These are phyloP conservation scores for Cercospora sojina DNA, from an alignment of 2,329 filamentous ascomycete species.

Conservation along the genomic window DNA sequence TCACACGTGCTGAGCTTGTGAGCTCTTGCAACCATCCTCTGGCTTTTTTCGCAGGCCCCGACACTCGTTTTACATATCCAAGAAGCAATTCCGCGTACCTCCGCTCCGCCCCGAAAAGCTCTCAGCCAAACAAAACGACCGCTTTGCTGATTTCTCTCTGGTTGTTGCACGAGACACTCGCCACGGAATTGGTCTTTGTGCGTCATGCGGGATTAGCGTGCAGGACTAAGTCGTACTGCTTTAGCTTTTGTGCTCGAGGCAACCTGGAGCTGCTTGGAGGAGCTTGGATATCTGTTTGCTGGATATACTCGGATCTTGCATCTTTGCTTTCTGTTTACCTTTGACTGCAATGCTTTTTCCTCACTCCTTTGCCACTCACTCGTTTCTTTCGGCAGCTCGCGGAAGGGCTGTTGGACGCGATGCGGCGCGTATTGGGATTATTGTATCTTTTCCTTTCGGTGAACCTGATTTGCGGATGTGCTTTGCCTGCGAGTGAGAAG, in stretches of 20 bases:
- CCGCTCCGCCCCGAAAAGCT: background rate
- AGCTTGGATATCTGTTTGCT: background rate
- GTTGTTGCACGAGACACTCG: background rate
- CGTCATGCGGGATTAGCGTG: background rate
- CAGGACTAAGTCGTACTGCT: background rate
- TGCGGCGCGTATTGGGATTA: background rate
- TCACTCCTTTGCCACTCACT: background rate
- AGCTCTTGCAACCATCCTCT: background rate
- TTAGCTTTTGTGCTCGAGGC: background rate
- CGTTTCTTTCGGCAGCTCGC: background rate
- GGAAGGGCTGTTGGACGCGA: background rate
- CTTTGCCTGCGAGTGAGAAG: conserved; percentile 1
- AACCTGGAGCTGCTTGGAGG: background rate
- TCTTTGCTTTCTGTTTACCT: background rate
- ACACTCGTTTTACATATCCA: background rate
- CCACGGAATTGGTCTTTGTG: background rate
- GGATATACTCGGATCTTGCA: background rate
- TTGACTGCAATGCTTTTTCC: background rate
- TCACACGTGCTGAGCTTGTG: background rate
- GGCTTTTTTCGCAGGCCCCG: background rate
- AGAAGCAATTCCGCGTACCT: background rate
- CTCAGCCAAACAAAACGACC: background rate
- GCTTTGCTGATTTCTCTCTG: background rate
- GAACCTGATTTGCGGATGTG: background rate
- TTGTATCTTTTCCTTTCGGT: conserved; percentile 1